phyloP scores from a whole-genome alignment of 306 rosid genomes.

The Vigna reflexopilosa region DNA sequence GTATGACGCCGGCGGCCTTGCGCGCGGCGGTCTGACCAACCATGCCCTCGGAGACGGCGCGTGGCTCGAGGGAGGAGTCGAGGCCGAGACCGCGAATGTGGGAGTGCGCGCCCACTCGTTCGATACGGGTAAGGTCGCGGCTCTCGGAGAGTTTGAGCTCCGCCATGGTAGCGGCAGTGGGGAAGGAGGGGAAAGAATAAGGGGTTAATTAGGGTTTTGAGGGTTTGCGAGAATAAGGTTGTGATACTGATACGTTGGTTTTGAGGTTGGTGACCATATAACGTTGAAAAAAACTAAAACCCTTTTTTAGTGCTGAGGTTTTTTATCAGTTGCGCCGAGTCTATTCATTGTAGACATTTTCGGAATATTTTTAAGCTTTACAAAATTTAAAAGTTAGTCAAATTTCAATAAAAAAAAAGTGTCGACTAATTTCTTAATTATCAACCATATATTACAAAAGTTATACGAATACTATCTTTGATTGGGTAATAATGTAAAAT shows the following conservation, averaged over 20 bases:
- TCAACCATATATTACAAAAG: too few species aligned
- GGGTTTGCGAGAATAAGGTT: neutral
- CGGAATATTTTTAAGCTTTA: too few species aligned
- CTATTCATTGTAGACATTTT: too few species aligned
- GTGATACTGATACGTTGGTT: neutral
- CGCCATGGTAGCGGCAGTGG: constrained; percentile 50
- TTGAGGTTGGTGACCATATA: neutral
- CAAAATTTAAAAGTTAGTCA: too few species aligned
- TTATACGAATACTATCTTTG: too few species aligned
- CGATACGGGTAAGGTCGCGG: constrained; percentile 93
- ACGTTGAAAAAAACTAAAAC: neutral
- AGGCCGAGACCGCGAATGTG: constrained; percentile 98
- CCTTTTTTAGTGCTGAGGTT: neutral
- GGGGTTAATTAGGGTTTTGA: constrained; percentile 9
- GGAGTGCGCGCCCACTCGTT: constrained; percentile 98
- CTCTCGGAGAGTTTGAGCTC: constrained; percentile 84
- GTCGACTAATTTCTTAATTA: too few species aligned
- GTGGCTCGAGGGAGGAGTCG: constrained; percentile 85
- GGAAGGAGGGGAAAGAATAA: neutral
- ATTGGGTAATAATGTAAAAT: too few species aligned
- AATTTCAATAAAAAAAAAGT: too few species aligned
- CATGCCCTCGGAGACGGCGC: constrained; percentile 93
- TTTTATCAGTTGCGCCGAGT: too few species aligned
- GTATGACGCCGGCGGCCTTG: constrained; percentile 91
- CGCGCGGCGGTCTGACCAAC: constrained; percentile 94